Percentiles rank a stretch among this genome's conserved stretches.
phyloP scores from a whole-genome alignment of 2,329 filamentous ascomycete genomes.

The Trichoderma arundinaceum region DNA sequence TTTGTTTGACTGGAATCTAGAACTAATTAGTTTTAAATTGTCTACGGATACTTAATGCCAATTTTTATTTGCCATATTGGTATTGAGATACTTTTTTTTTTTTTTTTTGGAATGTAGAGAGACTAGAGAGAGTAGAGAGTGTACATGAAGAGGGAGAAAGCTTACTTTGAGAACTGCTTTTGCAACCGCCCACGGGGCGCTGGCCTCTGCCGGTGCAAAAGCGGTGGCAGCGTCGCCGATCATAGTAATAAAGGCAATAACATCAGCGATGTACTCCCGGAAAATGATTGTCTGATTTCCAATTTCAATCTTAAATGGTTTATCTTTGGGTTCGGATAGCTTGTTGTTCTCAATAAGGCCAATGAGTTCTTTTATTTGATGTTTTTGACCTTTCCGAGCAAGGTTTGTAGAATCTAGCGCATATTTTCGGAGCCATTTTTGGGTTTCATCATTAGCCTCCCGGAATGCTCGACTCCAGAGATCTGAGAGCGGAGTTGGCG shows the following conservation, averaged over 20 bases:
- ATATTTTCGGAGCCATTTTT: constrained; percentile 11
- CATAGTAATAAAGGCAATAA: constrained; percentile 23
- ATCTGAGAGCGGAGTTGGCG: background rate
- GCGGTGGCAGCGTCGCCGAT: constrained; percentile 7
- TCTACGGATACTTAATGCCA: no score
- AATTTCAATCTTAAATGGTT: background rate
- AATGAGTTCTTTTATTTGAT: constrained; percentile 2
- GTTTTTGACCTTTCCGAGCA: background rate
- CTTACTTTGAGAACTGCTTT: constrained; percentile 19
- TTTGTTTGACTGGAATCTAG: constrained; percentile 8
- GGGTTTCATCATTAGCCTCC: background rate
- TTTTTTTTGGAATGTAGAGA: no score
- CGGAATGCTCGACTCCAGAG: constrained; percentile 5
- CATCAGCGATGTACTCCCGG: constrained; percentile 15
- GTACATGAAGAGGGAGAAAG: background rate
- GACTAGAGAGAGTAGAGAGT: background rate
- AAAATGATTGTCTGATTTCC: background rate
- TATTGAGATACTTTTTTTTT: no score
- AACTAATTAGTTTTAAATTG: no score
- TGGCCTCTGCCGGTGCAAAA: constrained; percentile 10
- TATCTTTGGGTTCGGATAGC: constrained; percentile 11
- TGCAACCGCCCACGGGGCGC: constrained; percentile 15
- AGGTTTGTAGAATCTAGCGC: background rate
- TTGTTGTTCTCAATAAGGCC: background rate
- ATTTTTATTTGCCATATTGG: no score